A percentile compares a stretch with the other conserved stretches of the same genome.
Evolutionary conservation across 257 asterid genomes (phyloP).

Genomic region (Avicennia marina): DNA sequence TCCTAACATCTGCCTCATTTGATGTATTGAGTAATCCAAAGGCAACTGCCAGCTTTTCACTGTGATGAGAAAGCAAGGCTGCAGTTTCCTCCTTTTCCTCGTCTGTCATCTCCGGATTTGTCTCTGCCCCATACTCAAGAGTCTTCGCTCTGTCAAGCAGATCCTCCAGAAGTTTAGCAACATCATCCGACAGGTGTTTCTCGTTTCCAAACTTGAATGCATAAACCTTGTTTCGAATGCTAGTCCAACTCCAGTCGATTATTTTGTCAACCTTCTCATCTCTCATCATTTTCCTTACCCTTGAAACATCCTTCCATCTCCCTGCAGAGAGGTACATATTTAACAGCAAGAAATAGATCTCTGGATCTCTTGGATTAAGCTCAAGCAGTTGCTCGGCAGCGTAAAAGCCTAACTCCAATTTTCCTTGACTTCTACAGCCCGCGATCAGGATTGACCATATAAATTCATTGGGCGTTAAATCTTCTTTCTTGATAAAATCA

Average conservation of each 20-base stretch:
- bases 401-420: constrained; percentile 48
- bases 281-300: constrained; percentile 69
- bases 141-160: constrained; percentile 40
- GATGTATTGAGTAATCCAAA: constrained; percentile 60
- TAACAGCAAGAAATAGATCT: constrained; percentile 52
- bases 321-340: constrained; percentile 73
- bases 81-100: constrained; percentile 32
- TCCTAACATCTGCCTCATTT: constrained; percentile 38
- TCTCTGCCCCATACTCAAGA: constrained; percentile 42
- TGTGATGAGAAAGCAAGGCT: constrained; percentile 42
- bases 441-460: constrained; percentile 83
- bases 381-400: constrained; percentile 77
- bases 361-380: constrained; percentile 63
- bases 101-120: constrained; percentile 21
- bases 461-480: constrained; percentile 58
- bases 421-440: constrained; percentile 83
- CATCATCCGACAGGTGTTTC: constrained; percentile 27
- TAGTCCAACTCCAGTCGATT: constrained; percentile 82
- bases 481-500: constrained; percentile 45
- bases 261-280: constrained; percentile 52
- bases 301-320: constrained; percentile 70
- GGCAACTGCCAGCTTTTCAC: constrained; percentile 83
- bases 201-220: constrained; percentile 47
- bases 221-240: constrained; percentile 58
- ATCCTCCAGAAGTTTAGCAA: constrained; percentile 33